Percentiles rank a stretch among this genome's conserved stretches.
These are phyloP conservation scores for Martiniozyma asiatica DNA, from an alignment of 1,139 yeast species.

Conservation along the genomic window DNA sequence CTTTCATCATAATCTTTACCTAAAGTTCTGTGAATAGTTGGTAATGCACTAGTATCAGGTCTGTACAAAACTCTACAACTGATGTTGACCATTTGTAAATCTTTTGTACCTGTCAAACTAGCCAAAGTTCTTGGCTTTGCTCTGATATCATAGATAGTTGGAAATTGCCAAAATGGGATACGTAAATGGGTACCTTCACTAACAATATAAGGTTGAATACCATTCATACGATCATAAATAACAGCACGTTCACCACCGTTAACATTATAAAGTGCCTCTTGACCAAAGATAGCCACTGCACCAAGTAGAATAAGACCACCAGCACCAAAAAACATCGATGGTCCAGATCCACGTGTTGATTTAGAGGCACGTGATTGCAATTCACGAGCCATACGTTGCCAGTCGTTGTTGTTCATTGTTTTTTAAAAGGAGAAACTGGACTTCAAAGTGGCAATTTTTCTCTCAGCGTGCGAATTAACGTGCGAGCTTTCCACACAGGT, in stretches of 20 bases:
- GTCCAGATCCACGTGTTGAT: constrained; percentile 33
- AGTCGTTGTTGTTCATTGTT: constrained; percentile 35
- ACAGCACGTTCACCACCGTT: constrained; percentile 99
- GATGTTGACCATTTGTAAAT: constrained; percentile 96
- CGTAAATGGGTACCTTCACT: constrained; percentile 93
- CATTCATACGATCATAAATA: constrained; percentile 76
- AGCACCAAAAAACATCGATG: constrained; percentile 56
- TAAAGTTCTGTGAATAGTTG: constrained; percentile 77
- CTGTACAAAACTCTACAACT: constrained; percentile 93
- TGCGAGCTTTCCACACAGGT: too few species aligned
- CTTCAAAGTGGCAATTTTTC: constrained; percentile 2
- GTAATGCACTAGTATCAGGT: constrained; percentile 71
- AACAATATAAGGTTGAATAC: constrained; percentile 76
- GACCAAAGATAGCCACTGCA: constrained; percentile 54
- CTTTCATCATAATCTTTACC: constrained; percentile 95
- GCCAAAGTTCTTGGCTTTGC: constrained; percentile 97
- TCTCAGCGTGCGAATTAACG: too few species aligned
- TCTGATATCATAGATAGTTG: constrained; percentile 85
- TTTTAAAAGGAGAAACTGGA: neutral
- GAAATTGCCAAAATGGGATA: constrained; percentile 92
- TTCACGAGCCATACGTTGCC: constrained; percentile 58
- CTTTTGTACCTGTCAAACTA: constrained; percentile 96
- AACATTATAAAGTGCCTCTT: constrained; percentile 79
- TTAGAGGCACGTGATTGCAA: constrained; percentile 53
- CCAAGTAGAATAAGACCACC: constrained; percentile 71